Evolutionary conservation across 768 basidiomycete species (phyloP), one percentile per base, ranked within the genome.

Genomic region (Auricularia heimuer): DNA sequence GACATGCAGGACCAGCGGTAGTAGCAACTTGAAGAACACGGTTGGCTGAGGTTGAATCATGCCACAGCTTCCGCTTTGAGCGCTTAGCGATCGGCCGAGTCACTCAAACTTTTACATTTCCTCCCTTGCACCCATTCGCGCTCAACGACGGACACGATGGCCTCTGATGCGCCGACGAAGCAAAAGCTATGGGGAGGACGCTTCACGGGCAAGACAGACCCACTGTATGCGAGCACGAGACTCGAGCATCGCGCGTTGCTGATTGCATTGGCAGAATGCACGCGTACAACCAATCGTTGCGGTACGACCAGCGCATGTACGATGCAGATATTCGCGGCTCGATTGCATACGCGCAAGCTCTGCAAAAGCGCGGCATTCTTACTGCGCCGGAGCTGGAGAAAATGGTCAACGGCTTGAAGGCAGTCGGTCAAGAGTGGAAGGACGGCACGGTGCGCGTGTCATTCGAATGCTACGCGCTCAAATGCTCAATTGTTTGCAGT

Each of bases 231-330:
- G 16, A 12, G 42, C 29, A n/a, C 16, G 29, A 10, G 56, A 21
- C 6, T 60, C 29, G 24, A 4, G 29, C 29, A 29, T 29, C 29
- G 29, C 21, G 3, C 24, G 16, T 8, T 60, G 24, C 11, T 60
- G 1, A 24, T 29, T 29, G 24, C 24, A 18, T 62, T 37, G 3
- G 44, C 67, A 96, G 94, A 56, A 98, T 98, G 96, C 93, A 97
- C 75, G 90, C 86, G 36, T 98, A 96, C 80, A 98, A 98, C 74
- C 93, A 98, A 75, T 98, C 94, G 33, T 81, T 99, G 69, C 86
- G 84, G 68, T 99, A 98, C 76, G 96, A 98, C 75, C 85, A 91
- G 74, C 84, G 92, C 51, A 98, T 99, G 94, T 85, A 94, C 73
- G 83, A 85, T 10, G 94, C 86, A 33, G 97, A 99, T 71, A 90